A percentile compares a stretch with the other conserved stretches of the same genome.
phyloP scores from a whole-genome alignment of 805 yeast species.

The Saccharomycopsis javanensis region DNA sequence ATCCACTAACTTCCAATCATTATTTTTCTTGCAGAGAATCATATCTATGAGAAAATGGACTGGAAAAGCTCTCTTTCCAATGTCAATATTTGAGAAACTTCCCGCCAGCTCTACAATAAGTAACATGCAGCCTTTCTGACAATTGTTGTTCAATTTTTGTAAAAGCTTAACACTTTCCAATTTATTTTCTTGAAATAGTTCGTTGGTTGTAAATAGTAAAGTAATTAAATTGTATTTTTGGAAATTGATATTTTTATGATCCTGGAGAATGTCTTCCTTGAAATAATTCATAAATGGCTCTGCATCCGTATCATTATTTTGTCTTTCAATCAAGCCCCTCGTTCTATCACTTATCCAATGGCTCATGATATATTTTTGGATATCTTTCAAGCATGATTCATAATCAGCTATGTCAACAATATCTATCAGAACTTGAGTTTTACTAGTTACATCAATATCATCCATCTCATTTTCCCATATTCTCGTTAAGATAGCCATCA shows the following conservation, averaged over 20 bases:
- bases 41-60: conserved; percentile 74
- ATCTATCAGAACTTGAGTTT: conserved; percentile 32
- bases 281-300: conserved; percentile 27
- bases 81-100: conserved; percentile 68
- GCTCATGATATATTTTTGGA: conserved; percentile 35
- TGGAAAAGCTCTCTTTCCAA: conserved; percentile 73
- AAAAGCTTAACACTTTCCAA: conserved; percentile 51
- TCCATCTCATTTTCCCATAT: conserved; percentile 22
- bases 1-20: conserved; percentile 51
- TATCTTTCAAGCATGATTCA: conserved; percentile 40
- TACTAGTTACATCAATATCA: conserved; percentile 19
- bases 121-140: conserved; percentile 48
- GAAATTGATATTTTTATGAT: conserved; percentile 23
- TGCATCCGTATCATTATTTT: conserved; percentile 21
- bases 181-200: conserved; percentile 62
- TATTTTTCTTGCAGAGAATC: conserved; percentile 40
- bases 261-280: conserved; percentile 30
- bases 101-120: conserved; percentile 85
- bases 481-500: conserved; percentile 47
- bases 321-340: background rate
- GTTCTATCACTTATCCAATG: conserved; percentile 41
- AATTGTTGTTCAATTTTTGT: conserved; percentile 39
- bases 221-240: conserved; percentile 45
- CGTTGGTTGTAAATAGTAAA: conserved; percentile 77
- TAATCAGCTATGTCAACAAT: conserved; percentile 77